phyloP scores from a whole-genome alignment of 345 rosid species.

The Anacardium occidentale region DNA sequence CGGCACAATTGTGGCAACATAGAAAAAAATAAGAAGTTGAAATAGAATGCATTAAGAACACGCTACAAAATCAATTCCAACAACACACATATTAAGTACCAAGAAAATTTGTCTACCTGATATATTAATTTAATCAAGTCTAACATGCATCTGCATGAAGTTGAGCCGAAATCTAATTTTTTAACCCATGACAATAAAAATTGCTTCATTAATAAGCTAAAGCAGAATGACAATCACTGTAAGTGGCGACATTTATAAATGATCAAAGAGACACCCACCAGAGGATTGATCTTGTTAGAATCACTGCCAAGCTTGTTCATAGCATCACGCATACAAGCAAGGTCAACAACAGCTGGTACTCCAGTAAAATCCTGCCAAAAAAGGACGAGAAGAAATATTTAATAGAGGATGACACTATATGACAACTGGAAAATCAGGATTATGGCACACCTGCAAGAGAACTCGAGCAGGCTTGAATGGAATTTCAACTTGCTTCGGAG shows the following conservation, averaged over 20 bases:
- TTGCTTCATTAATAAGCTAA: neutral
- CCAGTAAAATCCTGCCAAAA: slow-evolving; percentile 91
- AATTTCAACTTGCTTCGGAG: slow-evolving; percentile 94
- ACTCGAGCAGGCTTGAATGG: slow-evolving; percentile 99
- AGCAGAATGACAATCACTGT: neutral
- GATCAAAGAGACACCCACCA: slow-evolving; percentile 38
- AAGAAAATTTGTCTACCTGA: neutral
- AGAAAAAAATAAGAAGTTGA: slow-evolving; percentile 3
- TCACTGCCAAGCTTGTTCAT: slow-evolving; percentile 90
- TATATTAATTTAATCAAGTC: neutral
- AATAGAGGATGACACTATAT: slow-evolving; percentile 13
- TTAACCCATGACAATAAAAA: neutral
- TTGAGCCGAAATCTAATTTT: neutral
- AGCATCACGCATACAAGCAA: slow-evolving; percentile 99
- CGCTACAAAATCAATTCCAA: neutral
- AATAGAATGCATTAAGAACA: neutral
- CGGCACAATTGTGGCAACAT: neutral
- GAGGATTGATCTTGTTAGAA: slow-evolving; percentile 83
- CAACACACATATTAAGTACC: neutral
- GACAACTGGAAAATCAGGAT: neutral
- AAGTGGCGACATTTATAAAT: neutral
- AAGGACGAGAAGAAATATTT: neutral
- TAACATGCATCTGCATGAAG: neutral
- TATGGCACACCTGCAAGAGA: slow-evolving; percentile 65
- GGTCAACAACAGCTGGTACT: slow-evolving; percentile 99